These are phyloP conservation scores for Fusarium nisikadoi DNA, from an alignment of 2,329 filamentous ascomycete species.

Conservation along the genomic window DNA sequence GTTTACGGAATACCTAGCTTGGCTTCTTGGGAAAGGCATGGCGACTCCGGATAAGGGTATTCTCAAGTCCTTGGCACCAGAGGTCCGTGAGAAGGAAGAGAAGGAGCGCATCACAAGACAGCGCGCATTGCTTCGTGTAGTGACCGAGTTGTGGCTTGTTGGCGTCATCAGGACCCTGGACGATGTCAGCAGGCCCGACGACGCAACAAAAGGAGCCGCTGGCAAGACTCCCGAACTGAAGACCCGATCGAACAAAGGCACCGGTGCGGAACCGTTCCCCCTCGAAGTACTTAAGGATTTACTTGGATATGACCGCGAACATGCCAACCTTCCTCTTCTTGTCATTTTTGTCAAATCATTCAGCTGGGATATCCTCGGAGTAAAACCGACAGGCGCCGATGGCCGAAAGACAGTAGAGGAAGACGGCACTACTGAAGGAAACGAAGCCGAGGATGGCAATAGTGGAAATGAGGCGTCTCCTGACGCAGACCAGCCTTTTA, in stretches of 20 bases:
- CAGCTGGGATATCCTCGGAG: conserved; percentile 92
- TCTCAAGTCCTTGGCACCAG: conserved; percentile 80
- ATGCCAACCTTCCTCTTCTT: conserved; percentile 88
- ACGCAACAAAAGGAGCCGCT: conserved; percentile 69
- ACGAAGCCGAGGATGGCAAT: conserved; percentile 52
- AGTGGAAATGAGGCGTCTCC: conserved; percentile 38
- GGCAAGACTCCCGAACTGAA: conserved; percentile 72
- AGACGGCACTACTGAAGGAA: conserved; percentile 71
- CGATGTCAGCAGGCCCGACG: conserved; percentile 70
- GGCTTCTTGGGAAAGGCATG: conserved; percentile 90
- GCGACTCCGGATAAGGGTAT: conserved; percentile 87
- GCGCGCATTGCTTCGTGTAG: conserved; percentile 84
- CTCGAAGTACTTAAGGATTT: conserved; percentile 98
- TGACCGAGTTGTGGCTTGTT: conserved; percentile 96
- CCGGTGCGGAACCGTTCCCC: conserved; percentile 87
- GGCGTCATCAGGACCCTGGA: conserved; percentile 85
- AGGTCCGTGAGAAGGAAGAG: conserved; percentile 93
- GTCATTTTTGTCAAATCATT: conserved; percentile 97
- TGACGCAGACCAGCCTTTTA: conserved; percentile 77
- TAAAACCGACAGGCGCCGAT: conserved; percentile 76
- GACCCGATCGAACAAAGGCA: conserved; percentile 67
- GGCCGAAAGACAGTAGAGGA: conserved; percentile 86
- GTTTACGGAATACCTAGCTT: conserved; percentile 91
- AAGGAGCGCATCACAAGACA: conserved; percentile 91
- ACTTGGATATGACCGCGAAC: conserved; percentile 91